Conservation (phyloP, 495 filamentous ascomycete species). For the Pyrenula aspistea region DNA sequence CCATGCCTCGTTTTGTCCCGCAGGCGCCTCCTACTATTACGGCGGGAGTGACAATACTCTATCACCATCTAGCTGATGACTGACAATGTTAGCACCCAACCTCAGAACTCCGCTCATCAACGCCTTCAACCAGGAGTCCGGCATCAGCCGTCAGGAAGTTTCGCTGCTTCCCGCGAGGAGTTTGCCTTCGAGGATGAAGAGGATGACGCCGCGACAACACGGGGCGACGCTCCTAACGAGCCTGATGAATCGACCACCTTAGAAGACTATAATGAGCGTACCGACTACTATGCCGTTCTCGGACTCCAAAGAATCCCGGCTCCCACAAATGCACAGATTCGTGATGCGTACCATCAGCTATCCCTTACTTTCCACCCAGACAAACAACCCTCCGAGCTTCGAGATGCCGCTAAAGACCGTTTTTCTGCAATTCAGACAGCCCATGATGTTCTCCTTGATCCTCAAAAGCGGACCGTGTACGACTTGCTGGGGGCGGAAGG, state of each 20-base stretch:
- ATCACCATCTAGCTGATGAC: neutral
- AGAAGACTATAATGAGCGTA: slow-evolving; percentile 17
- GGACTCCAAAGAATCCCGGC: slow-evolving; percentile 30
- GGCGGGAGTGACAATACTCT: too few relatives aligned
- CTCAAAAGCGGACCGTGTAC: slow-evolving; percentile 42
- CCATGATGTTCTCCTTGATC: slow-evolving; percentile 42
- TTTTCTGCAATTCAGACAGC: slow-evolving; percentile 38
- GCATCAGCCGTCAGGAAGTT: neutral
- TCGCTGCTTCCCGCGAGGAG: neutral
- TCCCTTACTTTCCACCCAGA: slow-evolving; percentile 48
- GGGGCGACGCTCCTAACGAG: neutral
- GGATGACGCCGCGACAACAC: neutral
- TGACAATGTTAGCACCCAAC: neutral
- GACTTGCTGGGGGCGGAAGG: slow-evolving; percentile 36
- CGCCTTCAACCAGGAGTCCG: neutral
- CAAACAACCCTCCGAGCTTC: slow-evolving; percentile 37
- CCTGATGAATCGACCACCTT: neutral
- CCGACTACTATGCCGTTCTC: slow-evolving; percentile 40
- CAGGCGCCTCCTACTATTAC: too few relatives aligned
- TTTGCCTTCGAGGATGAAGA: neutral
- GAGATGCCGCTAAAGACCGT: slow-evolving; percentile 31
- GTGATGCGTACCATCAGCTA: slow-evolving; percentile 37
- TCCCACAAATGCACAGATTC: slow-evolving; percentile 36
- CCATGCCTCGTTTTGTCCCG: too few relatives aligned
- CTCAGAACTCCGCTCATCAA: neutral